Conservation (phyloP, 257 asterid species). For the Nicotiana otophora region DNA sequence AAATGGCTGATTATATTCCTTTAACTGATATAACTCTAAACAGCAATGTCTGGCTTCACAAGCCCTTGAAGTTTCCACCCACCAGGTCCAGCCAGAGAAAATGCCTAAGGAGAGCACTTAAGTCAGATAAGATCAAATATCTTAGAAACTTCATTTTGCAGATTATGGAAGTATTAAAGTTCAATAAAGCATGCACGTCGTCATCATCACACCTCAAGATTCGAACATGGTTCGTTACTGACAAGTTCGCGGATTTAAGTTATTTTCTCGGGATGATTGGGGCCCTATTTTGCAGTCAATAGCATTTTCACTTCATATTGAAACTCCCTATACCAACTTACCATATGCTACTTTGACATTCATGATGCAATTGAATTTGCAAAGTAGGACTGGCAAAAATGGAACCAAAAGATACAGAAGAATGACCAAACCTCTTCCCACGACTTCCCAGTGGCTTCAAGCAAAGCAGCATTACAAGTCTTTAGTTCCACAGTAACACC, state of each 20-base stretch:
- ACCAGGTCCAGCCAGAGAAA: conserved; percentile 80
- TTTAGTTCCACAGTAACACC: conserved; percentile 73
- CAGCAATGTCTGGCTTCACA: conserved; percentile 54
- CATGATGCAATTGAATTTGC: conserved; percentile 5
- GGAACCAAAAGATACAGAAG: not conserved
- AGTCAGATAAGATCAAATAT: conserved; percentile 14
- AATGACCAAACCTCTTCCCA: conserved; percentile 75
- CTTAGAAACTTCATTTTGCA: not conserved
- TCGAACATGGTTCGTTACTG: not conserved
- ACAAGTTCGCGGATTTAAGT: no score
- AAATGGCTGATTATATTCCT: not conserved
- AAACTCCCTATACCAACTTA: not conserved
- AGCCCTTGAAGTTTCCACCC: conserved; percentile 87
- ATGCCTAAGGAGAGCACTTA: conserved; percentile 44
- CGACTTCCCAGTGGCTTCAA: conserved; percentile 77
- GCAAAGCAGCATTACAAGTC: conserved; percentile 92
- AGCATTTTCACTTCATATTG: not conserved
- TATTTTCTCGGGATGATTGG: not conserved
- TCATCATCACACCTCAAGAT: not conserved
- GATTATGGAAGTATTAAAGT: not conserved
- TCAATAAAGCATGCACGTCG: not conserved
- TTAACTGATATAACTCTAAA: conserved; percentile 10
- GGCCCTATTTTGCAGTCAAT: not conserved
- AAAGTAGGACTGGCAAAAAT: not conserved
- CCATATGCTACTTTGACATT: not conserved